phyloP scores from a whole-genome alignment of 495 filamentous ascomycete species.

The Xylaria cubensis region DNA sequence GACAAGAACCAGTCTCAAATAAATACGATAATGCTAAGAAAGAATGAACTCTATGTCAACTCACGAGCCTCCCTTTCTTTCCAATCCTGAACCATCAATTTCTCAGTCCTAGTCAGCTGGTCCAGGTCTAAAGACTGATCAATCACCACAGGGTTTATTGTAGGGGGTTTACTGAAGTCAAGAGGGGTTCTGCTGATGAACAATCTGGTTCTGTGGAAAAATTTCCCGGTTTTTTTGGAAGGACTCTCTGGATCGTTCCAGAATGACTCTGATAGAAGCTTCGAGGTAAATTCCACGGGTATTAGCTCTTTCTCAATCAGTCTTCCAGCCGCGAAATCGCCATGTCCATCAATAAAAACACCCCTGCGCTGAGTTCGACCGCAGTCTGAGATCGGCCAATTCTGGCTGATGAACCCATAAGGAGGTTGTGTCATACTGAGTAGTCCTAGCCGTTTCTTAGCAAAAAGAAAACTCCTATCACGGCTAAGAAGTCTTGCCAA shows the following conservation, averaged over 20 bases:
- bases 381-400: neutral
- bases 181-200: conserved; percentile 6
- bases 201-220: neutral
- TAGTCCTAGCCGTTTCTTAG: neutral
- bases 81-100: conserved; percentile 3
- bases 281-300: neutral
- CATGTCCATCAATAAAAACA: neutral
- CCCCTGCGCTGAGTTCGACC: neutral
- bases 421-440: neutral
- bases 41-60: neutral
- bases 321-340: neutral
- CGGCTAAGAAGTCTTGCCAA: neutral
- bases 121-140: neutral
- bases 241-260: conserved; percentile 6
- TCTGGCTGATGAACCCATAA: neutral
- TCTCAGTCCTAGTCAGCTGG: neutral
- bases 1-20: neutral
- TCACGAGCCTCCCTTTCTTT: neutral
- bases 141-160: neutral
- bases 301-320: neutral
- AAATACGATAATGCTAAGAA: too few relatives aligned
- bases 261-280: conserved; percentile 10
- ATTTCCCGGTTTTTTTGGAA: neutral
- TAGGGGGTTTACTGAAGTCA: too few relatives aligned
- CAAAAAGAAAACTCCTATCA: too few relatives aligned